Evolutionary conservation across 345 rosid species (phyloP).

Genomic region (Citrus mangshanensis): DNA sequence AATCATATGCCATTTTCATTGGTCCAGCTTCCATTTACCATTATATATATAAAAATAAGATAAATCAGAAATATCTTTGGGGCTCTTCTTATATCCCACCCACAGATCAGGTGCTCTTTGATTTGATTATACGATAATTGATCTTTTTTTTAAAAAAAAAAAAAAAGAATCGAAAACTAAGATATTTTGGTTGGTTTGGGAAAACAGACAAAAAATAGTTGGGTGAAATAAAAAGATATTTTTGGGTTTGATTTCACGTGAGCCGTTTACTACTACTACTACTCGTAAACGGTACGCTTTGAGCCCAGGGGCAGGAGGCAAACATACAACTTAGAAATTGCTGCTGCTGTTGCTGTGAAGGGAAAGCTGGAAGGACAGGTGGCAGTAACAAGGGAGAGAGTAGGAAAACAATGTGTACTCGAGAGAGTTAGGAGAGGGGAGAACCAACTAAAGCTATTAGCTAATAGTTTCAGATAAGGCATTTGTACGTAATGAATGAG

Average conservation of each 20-base stretch:
- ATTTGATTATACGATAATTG: neutral
- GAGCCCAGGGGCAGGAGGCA: too few relatives aligned
- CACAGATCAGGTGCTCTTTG: neutral
- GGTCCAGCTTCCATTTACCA: neutral
- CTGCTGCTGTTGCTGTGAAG: too few relatives aligned
- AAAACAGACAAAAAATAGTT: neutral
- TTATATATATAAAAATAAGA: too few relatives aligned
- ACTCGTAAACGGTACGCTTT: neutral
- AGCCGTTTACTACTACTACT: neutral
- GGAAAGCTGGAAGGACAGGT: neutral
- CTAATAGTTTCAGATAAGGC: conserved; percentile 31
- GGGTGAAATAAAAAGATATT: neutral
- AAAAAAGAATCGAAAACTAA: too few relatives aligned
- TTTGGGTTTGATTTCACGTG: neutral
- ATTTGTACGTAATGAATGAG: conserved; percentile 9
- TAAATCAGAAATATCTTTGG: neutral
- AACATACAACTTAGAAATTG: too few relatives aligned
- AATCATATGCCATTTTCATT: neutral
- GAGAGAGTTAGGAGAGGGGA: neutral
- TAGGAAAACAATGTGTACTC: neutral
- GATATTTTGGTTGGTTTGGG: too few relatives aligned
- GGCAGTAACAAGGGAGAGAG: neutral
- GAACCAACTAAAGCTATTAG: neutral
- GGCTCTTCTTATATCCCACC: neutral
- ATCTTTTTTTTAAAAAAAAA: too few relatives aligned